Evolutionary conservation across 2,329 filamentous ascomycete genomes (phyloP).

Genomic region (Fusarium duplospermum): DNA sequence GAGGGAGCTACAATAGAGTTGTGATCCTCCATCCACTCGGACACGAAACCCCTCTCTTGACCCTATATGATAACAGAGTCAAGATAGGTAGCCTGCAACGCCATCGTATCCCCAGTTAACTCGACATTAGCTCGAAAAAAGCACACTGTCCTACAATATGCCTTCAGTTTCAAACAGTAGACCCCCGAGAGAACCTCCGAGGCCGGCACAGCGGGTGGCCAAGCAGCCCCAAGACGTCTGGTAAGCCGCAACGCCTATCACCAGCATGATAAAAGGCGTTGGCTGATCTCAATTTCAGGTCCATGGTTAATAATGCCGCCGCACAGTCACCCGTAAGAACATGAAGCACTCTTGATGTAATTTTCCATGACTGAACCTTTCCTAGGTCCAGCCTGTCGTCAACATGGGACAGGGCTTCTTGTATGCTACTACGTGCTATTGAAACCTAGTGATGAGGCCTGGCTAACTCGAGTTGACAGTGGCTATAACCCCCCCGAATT

Average conservation of each 20-base stretch:
- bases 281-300: neutral
- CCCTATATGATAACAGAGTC: neutral
- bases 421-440: slow-evolving; percentile 62
- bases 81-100: neutral
- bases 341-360: neutral
- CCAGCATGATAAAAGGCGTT: neutral
- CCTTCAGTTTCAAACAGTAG: neutral
- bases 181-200: neutral
- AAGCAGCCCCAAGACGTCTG: neutral
- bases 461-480: neutral
- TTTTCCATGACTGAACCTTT: no score
- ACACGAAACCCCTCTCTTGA: neutral
- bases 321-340: neutral
- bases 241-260: neutral
- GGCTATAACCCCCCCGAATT: slow-evolving; percentile 94
- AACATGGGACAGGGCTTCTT: slow-evolving; percentile 78
- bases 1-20: neutral
- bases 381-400: slow-evolving; percentile 64
- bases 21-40: rapidly evolving
- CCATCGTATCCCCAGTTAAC: neutral
- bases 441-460: neutral
- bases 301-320: neutral
- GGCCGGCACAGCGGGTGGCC: neutral
- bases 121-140: neutral
- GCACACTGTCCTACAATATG: neutral